phyloP scores from a whole-genome alignment of 805 yeast species.

The Candida golubevii region DNA sequence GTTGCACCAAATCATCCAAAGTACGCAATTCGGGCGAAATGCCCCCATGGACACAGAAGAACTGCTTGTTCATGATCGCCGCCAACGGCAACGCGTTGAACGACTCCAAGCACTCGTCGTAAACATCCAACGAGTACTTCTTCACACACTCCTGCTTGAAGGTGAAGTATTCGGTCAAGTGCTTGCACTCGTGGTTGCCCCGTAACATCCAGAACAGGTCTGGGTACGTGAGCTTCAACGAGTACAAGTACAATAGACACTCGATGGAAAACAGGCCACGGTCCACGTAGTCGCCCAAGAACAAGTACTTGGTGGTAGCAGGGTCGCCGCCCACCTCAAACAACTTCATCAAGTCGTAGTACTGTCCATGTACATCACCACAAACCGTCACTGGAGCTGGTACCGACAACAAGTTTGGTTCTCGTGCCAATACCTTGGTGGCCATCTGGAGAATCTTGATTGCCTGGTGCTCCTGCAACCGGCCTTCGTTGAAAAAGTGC shows the following conservation, averaged over 20 bases:
- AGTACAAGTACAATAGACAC: conserved; percentile 67
- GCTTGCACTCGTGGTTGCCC: conserved; percentile 94
- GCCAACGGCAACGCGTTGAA: conserved; percentile 88
- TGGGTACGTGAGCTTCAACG: conserved; percentile 75
- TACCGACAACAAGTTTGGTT: conserved; percentile 75
- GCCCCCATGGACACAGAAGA: conserved; percentile 96
- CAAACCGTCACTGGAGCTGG: conserved; percentile 95
- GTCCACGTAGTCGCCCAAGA: conserved; percentile 93
- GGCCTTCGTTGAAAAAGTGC: conserved; percentile 79
- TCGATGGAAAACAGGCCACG: conserved; percentile 90
- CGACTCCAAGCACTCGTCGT: conserved; percentile 69
- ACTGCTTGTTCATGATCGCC: conserved; percentile 90
- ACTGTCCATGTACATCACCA: conserved; percentile 98
- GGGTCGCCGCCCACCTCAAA: conserved; percentile 95
- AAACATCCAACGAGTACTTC: conserved; percentile 64
- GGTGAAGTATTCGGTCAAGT: conserved; percentile 90
- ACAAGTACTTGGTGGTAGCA: conserved; percentile 65
- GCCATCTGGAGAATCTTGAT: conserved; percentile 62
- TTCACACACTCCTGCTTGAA: conserved; percentile 86
- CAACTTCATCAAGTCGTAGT: conserved; percentile 80
- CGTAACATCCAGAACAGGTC: conserved; percentile 73
- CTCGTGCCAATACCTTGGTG: conserved; percentile 55
- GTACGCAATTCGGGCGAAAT: conserved; percentile 77
- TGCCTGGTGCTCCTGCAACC: conserved; percentile 69
- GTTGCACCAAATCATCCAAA: conserved; percentile 59